Conservation (phyloP, 1,284 basidiomycete genomes). For the Apiotrichum sp. region DNA sequence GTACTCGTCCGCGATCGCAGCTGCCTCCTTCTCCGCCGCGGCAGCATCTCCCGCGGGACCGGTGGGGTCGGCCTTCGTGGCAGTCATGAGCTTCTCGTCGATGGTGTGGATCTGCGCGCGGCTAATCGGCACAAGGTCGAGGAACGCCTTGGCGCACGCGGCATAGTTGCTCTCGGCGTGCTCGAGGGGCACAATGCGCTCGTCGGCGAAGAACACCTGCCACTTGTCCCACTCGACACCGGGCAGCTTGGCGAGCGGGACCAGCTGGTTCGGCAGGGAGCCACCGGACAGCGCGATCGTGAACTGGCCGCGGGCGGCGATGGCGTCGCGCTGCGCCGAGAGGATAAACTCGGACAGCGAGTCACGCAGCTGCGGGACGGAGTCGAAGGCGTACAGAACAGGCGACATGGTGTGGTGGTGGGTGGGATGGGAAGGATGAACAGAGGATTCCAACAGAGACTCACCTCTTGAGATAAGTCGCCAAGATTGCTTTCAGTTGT, state of each 20-base stretch:
- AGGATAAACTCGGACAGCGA: slow-evolving; percentile 76
- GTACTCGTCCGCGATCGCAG: slow-evolving; percentile 85
- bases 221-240: slow-evolving; percentile 90
- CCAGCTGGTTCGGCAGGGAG: slow-evolving; percentile 78
- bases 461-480: too few species aligned
- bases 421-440: too few species aligned
- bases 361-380: slow-evolving; percentile 50
- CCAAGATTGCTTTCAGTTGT: too few species aligned
- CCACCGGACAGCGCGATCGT: slow-evolving; percentile 91
- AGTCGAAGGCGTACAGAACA: slow-evolving; percentile 68
- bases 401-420: slow-evolving; percentile 49
- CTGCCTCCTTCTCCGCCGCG: slow-evolving; percentile 55
- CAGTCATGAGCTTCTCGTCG: slow-evolving; percentile 59
- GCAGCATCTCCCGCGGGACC: slow-evolving; percentile 47
- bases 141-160: slow-evolving; percentile 69
- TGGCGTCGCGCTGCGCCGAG: slow-evolving; percentile 81
- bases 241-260: slow-evolving; percentile 61
- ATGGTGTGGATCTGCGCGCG: slow-evolving; percentile 75
- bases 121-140: slow-evolving; percentile 71
- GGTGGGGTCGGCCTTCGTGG: slow-evolving; percentile 43
- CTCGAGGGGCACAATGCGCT: slow-evolving; percentile 87
- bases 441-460: too few species aligned
- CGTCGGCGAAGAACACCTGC: slow-evolving; percentile 96
- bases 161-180: slow-evolving; percentile 86
- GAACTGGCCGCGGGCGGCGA: slow-evolving; percentile 82